A percentile compares a stretch with the other conserved stretches of the same genome.
phyloP scores from a whole-genome alignment of 2,329 filamentous ascomycete genomes.

The Neofusicoccum sp. region DNA sequence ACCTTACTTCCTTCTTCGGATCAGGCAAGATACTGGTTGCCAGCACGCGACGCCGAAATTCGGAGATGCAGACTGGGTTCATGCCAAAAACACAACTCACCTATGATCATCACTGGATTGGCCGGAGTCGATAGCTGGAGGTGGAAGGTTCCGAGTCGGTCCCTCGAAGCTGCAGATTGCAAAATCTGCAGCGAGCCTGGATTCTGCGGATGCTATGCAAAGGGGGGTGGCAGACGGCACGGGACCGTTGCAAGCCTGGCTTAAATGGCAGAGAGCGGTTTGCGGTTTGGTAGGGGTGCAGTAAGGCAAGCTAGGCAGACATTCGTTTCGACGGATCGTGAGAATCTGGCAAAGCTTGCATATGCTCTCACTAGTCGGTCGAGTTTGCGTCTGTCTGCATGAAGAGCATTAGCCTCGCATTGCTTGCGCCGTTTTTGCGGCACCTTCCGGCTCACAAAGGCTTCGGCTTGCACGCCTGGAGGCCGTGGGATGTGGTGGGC shows the following conservation, averaged over 20 bases:
- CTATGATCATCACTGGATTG: slow-evolving; percentile 22
- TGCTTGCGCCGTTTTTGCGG: slow-evolving; percentile 26
- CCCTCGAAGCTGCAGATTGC: background rate
- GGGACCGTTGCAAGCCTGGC: slow-evolving; percentile 4
- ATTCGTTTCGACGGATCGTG: slow-evolving; percentile 33
- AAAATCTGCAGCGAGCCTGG: slow-evolving; percentile 8
- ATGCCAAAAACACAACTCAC: slow-evolving; percentile 6
- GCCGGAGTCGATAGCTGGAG: background rate
- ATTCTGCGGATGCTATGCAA: background rate
- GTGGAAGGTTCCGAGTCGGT: slow-evolving; percentile 12
- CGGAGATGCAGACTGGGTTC: background rate
- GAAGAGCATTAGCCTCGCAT: slow-evolving; percentile 33
- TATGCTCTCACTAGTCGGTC: slow-evolving; percentile 27
- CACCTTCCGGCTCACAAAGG: slow-evolving; percentile 8
- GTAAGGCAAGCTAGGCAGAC: slow-evolving; percentile 35
- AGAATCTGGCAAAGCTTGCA: slow-evolving; percentile 33
- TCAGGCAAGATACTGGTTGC: background rate
- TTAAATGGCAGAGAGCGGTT: slow-evolving; percentile 16
- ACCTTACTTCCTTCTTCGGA: background rate
- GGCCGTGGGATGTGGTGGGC: slow-evolving; percentile 12
- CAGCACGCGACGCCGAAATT: background rate
- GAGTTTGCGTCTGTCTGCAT: slow-evolving; percentile 35
- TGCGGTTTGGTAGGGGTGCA: slow-evolving; percentile 15
- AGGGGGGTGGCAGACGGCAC: slow-evolving; percentile 6
- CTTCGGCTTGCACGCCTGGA: slow-evolving; percentile 16